Base-by-base conservation (phyloP, 257 asterid species). In the Solanum chiquidenum region DNA sequence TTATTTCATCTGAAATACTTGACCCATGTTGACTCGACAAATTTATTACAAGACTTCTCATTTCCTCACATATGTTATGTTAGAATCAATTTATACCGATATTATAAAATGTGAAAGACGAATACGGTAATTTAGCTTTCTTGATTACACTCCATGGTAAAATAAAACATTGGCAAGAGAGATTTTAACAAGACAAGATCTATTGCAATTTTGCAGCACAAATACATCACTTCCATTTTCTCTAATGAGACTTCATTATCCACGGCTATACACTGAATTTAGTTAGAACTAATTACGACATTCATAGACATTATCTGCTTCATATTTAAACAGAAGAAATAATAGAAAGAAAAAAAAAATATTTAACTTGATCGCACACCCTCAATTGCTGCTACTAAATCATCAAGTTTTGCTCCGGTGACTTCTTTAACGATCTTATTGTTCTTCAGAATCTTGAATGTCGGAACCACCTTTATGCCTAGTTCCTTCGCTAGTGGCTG, bases 391-490 rank as follows among this genome's bases (percentile, higher is more conserved):
- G 58, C 88, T 46, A 94, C 92, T 90, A 96, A 90, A 84, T 95
- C 94, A 6, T 96, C 98, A 33, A 87, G 88, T 88, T 96, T 96
- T 91, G 98, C 98, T 74, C 98, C 99, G 0, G 95, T 94, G 18
- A 96, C 94, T 93, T 95, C 99, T 90, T 92, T 93, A 52, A 94
- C 95, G 60, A 96, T 58, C 93, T 93, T 93, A 93, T 89, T 84
- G 21, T 88, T 90, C 93, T 95, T 94, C 55, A 96, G 90, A 87
- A 95, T 91, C 98, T 96, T 96, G 94, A 96, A 96, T 37, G 99
- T 96, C 12, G 98, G 98, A 92, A 96, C 99, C 91, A 94, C 98
- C 91, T 90, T 95, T 64, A 96, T 92, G 80, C 99, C 98, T 10
- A 96, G 92, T 92, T 96, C 98, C 91, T 95, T 95, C 4, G 98